Conservation (phyloP, 2,329 filamentous ascomycete genomes). For the Phaeomoniella chlamydospora region DNA sequence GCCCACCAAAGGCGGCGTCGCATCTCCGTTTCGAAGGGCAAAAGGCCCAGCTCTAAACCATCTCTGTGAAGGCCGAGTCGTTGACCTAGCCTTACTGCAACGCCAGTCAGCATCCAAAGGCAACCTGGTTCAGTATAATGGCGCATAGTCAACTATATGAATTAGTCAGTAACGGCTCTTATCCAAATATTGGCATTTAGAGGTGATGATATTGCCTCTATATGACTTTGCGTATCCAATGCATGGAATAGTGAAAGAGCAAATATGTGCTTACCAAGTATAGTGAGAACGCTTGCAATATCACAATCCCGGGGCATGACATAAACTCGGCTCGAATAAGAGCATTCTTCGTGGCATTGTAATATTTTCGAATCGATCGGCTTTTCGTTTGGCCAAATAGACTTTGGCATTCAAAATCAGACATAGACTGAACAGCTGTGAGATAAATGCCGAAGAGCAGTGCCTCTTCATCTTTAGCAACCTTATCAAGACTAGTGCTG, state of each 20-base stretch:
- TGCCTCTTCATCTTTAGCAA: conserved; percentile 19
- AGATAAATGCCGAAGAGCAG: conserved; percentile 16
- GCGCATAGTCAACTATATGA: conserved; percentile 16
- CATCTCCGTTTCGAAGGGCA: conserved; percentile 30
- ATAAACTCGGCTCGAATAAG: conserved; percentile 28
- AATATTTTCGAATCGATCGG: conserved; percentile 13
- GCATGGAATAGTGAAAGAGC: no score
- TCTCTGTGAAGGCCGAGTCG: conserved; percentile 35
- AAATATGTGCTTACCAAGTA: conserved; percentile 32
- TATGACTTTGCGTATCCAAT: no score
- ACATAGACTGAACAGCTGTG: conserved; percentile 14
- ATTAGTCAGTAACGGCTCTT: background rate
- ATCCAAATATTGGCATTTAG: background rate
- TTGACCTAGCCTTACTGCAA: conserved; percentile 31
- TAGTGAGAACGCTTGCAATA: conserved; percentile 31
- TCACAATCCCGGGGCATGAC: conserved; percentile 26
- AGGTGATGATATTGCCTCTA: background rate
- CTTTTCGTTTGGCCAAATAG: conserved; percentile 15
- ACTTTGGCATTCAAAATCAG: conserved; percentile 18
- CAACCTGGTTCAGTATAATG: conserved; percentile 29
- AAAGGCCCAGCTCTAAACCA: conserved; percentile 27
- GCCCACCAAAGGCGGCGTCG: conserved; percentile 17
- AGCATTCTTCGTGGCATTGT: conserved; percentile 19
- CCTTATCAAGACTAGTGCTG: conserved; percentile 19
- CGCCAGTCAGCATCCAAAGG: conserved; percentile 35